Evolutionary conservation across 345 rosid species (phyloP).

Genomic region (Ceriops decandra): DNA sequence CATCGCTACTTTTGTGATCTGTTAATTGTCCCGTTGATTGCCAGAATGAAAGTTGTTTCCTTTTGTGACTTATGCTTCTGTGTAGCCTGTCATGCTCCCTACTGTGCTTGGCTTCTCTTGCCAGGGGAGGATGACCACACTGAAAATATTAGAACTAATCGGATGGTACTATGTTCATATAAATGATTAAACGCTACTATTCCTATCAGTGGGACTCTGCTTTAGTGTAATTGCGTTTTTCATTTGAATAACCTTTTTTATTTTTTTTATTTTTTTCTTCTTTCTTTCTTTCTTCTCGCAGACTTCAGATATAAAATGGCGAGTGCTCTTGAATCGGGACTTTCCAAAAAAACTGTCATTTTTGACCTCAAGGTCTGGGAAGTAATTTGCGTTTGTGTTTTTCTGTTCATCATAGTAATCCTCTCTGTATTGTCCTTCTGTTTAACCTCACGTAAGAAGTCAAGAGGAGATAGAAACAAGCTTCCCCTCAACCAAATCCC

Average conservation of each 20-base stretch:
- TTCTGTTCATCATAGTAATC: slow-evolving; percentile 60
- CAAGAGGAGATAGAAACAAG: slow-evolving; percentile 47
- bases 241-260: neutral
- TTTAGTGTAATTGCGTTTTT: slow-evolving; percentile 14
- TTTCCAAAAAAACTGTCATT: slow-evolving; percentile 64
- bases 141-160: neutral
- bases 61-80: neutral
- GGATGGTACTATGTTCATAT: neutral
- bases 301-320: slow-evolving; percentile 49
- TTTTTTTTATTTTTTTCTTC: neutral
- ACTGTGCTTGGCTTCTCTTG: neutral
- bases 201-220: slow-evolving; percentile 8
- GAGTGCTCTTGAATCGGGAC: slow-evolving; percentile 52
- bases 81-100: neutral
- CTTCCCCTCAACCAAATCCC: slow-evolving; percentile 52
- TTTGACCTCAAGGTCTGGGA: slow-evolving; percentile 86
- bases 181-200: no score
- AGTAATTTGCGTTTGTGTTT: slow-evolving; percentile 70
- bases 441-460: slow-evolving; percentile 64
- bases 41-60: neutral
- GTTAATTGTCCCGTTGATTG: slow-evolving; percentile 15
- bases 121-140: neutral
- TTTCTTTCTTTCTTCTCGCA: slow-evolving; percentile 27
- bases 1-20: slow-evolving; percentile 24
- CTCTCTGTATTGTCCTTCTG: slow-evolving; percentile 60